Evolutionary conservation across 1,139 yeast species (phyloP).

Genomic region (Hyphopichia pseudoburtonii): DNA sequence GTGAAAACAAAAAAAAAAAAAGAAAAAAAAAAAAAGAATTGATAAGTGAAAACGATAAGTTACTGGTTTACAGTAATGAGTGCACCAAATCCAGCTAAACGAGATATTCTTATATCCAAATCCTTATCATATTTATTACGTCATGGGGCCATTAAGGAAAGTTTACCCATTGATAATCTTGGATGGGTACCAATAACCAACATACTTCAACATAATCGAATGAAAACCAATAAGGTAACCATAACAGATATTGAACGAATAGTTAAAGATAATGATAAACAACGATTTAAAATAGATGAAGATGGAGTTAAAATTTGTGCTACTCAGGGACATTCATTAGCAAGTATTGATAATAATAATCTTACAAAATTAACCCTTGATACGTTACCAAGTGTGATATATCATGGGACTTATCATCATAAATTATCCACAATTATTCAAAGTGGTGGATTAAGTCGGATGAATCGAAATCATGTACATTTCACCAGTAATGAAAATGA

Average conservation of each 20-base stretch:
- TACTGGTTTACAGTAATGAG: constrained; percentile 6
- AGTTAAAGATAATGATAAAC: constrained; percentile 67
- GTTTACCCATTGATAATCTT: constrained; percentile 56
- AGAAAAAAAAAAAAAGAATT: background rate
- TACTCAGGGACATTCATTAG: constrained; percentile 85
- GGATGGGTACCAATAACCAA: constrained; percentile 65
- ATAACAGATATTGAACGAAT: constrained; percentile 57
- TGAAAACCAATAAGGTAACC: constrained; percentile 57
- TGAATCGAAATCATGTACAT: constrained; percentile 86
- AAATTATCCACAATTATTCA: constrained; percentile 51
- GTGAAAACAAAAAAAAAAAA: background rate
- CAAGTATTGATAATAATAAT: constrained; percentile 40
- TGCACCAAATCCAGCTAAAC: constrained; percentile 19
- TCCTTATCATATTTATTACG: constrained; percentile 73
- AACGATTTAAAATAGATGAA: constrained; percentile 54
- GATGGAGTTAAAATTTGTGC: constrained; percentile 63
- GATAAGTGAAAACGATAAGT: background rate
- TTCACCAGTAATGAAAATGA: constrained; percentile 41
- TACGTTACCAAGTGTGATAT: constrained; percentile 35
- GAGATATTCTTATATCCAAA: constrained; percentile 66
- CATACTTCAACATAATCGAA: constrained; percentile 55
- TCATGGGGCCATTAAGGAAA: constrained; percentile 80
- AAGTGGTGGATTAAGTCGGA: constrained; percentile 59
- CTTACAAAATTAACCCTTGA: constrained; percentile 27
- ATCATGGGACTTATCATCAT: constrained; percentile 77